Conservation (phyloP, 495 filamentous ascomycete genomes). For the Pyrenula massariospora region DNA sequence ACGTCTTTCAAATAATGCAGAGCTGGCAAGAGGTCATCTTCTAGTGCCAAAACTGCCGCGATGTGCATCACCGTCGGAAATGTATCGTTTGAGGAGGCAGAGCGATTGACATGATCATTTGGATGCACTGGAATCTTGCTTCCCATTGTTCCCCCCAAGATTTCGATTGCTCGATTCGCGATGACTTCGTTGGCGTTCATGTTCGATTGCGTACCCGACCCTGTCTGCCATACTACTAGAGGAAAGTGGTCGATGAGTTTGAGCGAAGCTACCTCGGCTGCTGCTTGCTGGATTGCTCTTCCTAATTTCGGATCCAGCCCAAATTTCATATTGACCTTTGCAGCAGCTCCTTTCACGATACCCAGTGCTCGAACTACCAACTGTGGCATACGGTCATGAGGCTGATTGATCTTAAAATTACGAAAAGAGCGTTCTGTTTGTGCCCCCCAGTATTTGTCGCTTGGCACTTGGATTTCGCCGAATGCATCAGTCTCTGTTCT, state of each 20-base stretch:
- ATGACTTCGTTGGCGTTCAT: conserved; percentile 99
- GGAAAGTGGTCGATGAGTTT: conserved; percentile 98
- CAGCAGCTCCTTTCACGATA: conserved; percentile 93
- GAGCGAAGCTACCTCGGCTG: conserved; percentile 81
- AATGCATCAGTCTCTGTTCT: conserved; percentile 94
- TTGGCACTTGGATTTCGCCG: conserved; percentile 81
- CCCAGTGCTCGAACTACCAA: conserved; percentile 87
- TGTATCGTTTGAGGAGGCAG: conserved; percentile 95
- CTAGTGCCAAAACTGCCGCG: conserved; percentile 86
- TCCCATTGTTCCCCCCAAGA: conserved; percentile 86
- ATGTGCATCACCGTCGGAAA: conserved; percentile 99
- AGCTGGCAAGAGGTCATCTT: conserved; percentile 71
- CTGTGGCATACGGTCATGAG: conserved; percentile 94
- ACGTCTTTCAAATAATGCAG: conserved; percentile 70
- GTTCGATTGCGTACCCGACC: conserved; percentile 98
- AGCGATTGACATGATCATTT: conserved; percentile 99
- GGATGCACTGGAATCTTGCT: conserved; percentile 97
- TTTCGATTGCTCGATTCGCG: conserved; percentile 97
- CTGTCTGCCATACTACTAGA: conserved; percentile 97
- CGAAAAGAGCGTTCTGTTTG: conserved; percentile 91
- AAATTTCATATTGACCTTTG: conserved; percentile 88
- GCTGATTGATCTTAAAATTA: conserved; percentile 99
- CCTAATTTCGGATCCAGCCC: conserved; percentile 92
- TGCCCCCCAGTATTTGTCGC: conserved; percentile 97
- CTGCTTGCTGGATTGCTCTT: conserved; percentile 87